These are phyloP conservation scores for Leccinum uliginosum DNA, from an alignment of 768 basidiomycete genomes.

Conservation along the genomic window DNA sequence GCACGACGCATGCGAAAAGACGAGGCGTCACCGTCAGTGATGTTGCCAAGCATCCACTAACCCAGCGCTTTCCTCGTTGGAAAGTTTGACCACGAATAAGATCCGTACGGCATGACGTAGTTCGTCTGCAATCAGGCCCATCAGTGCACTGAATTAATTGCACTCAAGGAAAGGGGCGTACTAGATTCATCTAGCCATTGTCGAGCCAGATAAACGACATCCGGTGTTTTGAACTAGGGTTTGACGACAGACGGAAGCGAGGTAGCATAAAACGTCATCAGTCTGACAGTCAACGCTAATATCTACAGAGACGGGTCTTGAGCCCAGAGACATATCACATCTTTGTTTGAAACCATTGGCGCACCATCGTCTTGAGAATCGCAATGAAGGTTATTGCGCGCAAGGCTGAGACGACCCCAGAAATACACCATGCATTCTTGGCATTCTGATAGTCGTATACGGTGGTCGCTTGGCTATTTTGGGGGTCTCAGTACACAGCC, in stretches of 20 bases:
- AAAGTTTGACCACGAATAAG: conserved; percentile 70
- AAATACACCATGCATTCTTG: conserved; percentile 66
- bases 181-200: conserved; percentile 76
- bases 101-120: conserved; percentile 71
- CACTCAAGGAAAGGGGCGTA: conserved; percentile 31
- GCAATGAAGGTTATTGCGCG: conserved; percentile 64
- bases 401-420: conserved; percentile 63
- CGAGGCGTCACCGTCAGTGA: conserved; percentile 41
- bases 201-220: conserved; percentile 65
- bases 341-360: not conserved
- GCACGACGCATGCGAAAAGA: not conserved
- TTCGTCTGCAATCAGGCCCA: conserved; percentile 48
- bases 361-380: conserved; percentile 66
- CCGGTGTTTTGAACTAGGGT: conserved; percentile 57
- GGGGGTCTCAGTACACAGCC: not conserved
- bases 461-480: conserved; percentile 32
- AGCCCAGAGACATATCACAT: not conserved
- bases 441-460: conserved; percentile 37
- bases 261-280: conserved; percentile 72
- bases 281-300: conserved; percentile 64
- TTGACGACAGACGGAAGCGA: conserved; percentile 65
- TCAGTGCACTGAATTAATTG: conserved; percentile 5
- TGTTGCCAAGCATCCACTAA: conserved; percentile 64
- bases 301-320: conserved; percentile 38
- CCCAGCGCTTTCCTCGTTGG: conserved; percentile 59